Base-by-base conservation (phyloP, 306 rosid genomes). In the Notholithocarpus densiflorus region DNA sequence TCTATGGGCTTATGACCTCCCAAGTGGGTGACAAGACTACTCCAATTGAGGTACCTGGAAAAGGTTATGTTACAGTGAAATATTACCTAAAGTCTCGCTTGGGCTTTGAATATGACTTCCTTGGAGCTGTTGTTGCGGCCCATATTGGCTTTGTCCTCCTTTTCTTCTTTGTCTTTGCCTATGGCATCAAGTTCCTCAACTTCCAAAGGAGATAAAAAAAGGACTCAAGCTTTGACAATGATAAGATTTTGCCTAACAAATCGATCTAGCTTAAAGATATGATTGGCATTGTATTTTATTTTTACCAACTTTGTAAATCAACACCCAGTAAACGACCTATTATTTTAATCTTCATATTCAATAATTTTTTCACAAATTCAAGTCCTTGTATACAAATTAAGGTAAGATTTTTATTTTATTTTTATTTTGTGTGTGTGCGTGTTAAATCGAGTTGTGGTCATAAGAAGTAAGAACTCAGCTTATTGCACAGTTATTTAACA, bases 1-100 rank as follows among this genome's bases (percentile, higher is more conserved):
- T 84, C 66, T 80, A 87, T 79, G 91, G 93, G 66, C 76, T 88
- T 2, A 18, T 89, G 74, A 80, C 90, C 27, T 87, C 91, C 14
- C 91, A 87, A 75, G 27, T 89, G 24, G 93, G 91, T 19, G 83
- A 89, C 77, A 84, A 29, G 5, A 79, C 65, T 13, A 19, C 68
- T 29, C 43, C 2, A 13, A 34, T 88, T 23, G 81, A 73, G 60
- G 82, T 86, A 24, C 89, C 87, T 64, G 89, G 89, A 71, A 40
- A 71, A 55, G 40, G 29, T 20, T 4, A 43, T 8, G 24, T 81
- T 54, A 18, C 87, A 40, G 82, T 89, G 65, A 77, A 85, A 72
- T 40, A 71, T 40, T 85, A 79, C 82, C 81, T 89, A 24, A 26
- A 75, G 61, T n/a, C 69, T 6, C 8, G 81, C 6, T 75, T 83